Base-by-base conservation (phyloP, 148 eudicot genomes). In the Rhododendron molle region DNA sequence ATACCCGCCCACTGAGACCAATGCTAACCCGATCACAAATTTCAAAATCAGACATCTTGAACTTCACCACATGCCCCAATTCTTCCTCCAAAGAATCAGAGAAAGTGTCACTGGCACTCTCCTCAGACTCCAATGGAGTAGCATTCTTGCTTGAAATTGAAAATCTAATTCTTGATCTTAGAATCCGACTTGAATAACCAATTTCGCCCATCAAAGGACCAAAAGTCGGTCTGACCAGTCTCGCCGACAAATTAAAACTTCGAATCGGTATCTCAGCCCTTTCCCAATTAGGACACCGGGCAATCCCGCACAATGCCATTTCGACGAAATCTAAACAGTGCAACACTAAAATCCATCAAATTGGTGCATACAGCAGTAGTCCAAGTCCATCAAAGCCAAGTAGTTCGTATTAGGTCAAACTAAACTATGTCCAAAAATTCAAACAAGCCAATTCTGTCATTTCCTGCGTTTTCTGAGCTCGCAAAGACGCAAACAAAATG, bases 1-100 rank as follows among this genome's bases (percentile, higher is more conserved):
- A 16, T 94, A 97, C 99, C 96, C 95, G 86, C 26, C 98, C 95
- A 84, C 95, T 88, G 50, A 95, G 99, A 80, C 99, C 99, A 87
- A 91, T 88, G 90, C 99, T 94, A 85, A 95, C 96, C 43, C 91
- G 85, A 89, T 95, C 96, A 54, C 90, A 85, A 88, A 95, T 89
- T 82, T 89, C 85, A 36, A 97, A 94, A 89, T 94, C 98, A 67
- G 94, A 93, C 91, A 93, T 93, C 77, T 84, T 85, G 89, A 94
- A 97, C 93, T 92, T 94, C 58, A 89, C 88, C 80, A 93, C 98
- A 74, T 92, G 94, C 76, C 92, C 94, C 73, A 95, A 88, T 76
- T 95, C 98, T 69, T 87, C 95, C 34, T 93, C 97, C 34, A 86
- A 84, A 43, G 83, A n/a, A 73, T 84, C 87, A 1, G 85, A 84